Conservation (phyloP, 192 early-diverging fungal genomes). For the Phlyctochytrium planicorne region DNA sequence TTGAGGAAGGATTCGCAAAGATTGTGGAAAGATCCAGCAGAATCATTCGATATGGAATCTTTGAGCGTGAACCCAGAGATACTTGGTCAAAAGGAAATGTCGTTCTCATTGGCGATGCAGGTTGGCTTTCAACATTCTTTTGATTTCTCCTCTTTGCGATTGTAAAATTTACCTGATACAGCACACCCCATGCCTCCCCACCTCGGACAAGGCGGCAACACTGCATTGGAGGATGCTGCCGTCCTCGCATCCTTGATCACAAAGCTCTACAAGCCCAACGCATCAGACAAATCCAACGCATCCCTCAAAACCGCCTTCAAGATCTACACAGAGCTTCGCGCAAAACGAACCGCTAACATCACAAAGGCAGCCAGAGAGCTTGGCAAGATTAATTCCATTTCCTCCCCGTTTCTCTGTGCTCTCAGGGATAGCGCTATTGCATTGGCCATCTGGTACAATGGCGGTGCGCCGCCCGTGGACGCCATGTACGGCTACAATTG, state of each 20-base stretch:
- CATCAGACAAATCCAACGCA: conserved; percentile 3
- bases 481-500: conserved; percentile 15
- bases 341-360: conserved; percentile 5
- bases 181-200: conserved; percentile 33
- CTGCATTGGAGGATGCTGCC: conserved; percentile 29
- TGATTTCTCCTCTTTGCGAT: not conserved
- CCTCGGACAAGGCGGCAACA: conserved; percentile 23
- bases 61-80: conserved; percentile 3
- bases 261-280: not conserved
- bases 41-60: conserved; percentile 5
- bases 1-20: not conserved
- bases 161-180: not conserved
- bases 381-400: conserved; percentile 5
- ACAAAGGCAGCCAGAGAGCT: conserved; percentile 3
- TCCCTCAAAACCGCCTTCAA: conserved; percentile 11
- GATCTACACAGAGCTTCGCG: conserved; percentile 18
- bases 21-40: not conserved
- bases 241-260: conserved; percentile 18
- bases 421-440: not conserved
- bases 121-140: not conserved
- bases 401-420: not conserved
- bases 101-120: conserved; percentile 16
- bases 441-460: not conserved
- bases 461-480: not conserved
- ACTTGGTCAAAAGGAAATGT: conserved; percentile 17